Evolutionary conservation across 371 early-diverging fungal species (phyloP), one percentile per base, ranked within the genome.

Genomic region (Choanephora cucurbitarum): DNA sequence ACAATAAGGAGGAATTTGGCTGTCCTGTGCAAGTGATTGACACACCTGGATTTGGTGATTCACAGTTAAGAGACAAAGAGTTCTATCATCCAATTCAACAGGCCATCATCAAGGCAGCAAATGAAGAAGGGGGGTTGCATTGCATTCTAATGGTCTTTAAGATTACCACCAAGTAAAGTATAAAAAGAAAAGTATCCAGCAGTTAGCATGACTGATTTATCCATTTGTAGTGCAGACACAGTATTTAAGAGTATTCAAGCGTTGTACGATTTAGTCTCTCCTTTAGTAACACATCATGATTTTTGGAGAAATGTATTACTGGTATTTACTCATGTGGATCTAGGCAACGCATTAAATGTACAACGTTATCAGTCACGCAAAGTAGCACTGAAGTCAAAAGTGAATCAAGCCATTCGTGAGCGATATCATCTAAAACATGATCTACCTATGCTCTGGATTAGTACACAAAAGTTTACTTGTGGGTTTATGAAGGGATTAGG

Each of bases 1-100:
- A 61, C n/a, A 51, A 53, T 3, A 66, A 62, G 42, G 53, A 65
- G 5, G 42, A 47, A 8, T 76, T 76, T 61, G 77, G 77, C n/a
- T 66, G 64, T 42, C 44, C 49, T 44, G 58, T 76, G 15, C 50
- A 55, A 37, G 71, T 67, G 2, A 45, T 62, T 19, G 77, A 76
- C 52, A 76, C 77, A 1, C 77, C 77, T 2, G 77, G 77, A 3
- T 76, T 76, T 65, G 71, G 65, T 11, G 77, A 76, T 53, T 73
- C 73, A 10, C 66, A 67, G 37, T 45, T 61, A 11, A 56, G 71
- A 47, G 77, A 76, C 33, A 33, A 49, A 19, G 55, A 64, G 17
- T 70, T 76, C 37, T 49, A 64, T n/a, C 51, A 55, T 13, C 49
- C 56, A 5, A 76, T 70, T 7, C 63, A 60, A 28, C 19, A 70